Base-by-base conservation (phyloP, 176 grass and related monocot species). In the Saccharum spontaneum region DNA sequence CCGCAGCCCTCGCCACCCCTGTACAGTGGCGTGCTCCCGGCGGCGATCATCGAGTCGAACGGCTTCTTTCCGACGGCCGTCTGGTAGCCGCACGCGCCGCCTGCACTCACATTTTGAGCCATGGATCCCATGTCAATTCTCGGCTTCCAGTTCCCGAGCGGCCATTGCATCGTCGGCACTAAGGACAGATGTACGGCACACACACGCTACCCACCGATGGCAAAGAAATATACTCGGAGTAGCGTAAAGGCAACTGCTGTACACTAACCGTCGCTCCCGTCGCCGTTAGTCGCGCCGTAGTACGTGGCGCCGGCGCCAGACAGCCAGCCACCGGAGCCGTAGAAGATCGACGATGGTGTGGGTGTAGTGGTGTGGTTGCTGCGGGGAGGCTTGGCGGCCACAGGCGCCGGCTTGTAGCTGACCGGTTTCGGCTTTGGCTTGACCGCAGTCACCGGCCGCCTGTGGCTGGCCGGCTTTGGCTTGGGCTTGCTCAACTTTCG, bases 211-310 rank as follows among this genome's bases (percentile, higher is more conserved):
- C 28, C 28, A 28, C 10, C 49, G 50, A 20, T 8, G 5, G 49
- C 4, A 3, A 55, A 20, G 52, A 55, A 55, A 55, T 5, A 41
- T 23, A 41, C 9, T 55, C 3, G 18, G 54, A 57, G 55, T n/a
- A 33, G 54, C 3, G 38, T 6, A 40, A 2, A 6, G 12, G 1
- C 3, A 70, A 3, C 2, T 10, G 54, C 7, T 61, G 22, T 62
- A 86, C 88, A 85, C 88, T 55, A 20, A 90, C 94, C 95, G 40
- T 97, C 92, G 48, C 92, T 92, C n/a, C 94, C 95, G 10, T 91
- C 95, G 82, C 95, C 90, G 26, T 90, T 71, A 24, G 92, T 86
- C 24, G 83, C 75, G 24, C 94, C 94, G 79, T 97, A 97, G 61
- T 93, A 97, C 4, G 95, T 97, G 30, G 95, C 92, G 17, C 95